Percentiles rank a stretch among this genome's conserved stretches.
These are phyloP conservation scores for Harringtonia lauricola DNA, from an alignment of 2,329 filamentous ascomycete species.

Conservation along the genomic window DNA sequence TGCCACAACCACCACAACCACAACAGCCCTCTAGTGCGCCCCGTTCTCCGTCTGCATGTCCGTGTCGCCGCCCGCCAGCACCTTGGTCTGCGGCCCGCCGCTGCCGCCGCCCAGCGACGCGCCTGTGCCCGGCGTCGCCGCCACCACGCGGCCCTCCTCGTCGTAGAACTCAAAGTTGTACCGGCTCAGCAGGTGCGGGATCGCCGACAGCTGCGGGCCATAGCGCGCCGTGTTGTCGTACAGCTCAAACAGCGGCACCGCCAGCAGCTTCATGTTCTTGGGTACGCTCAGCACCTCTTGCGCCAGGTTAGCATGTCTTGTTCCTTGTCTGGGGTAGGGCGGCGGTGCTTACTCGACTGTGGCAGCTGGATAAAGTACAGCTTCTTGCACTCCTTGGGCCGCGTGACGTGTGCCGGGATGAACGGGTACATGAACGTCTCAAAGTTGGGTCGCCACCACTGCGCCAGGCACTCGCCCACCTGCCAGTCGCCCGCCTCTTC, in stretches of 20 bases:
- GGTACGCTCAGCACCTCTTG: slow-evolving; percentile 89
- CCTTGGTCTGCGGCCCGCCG: slow-evolving; percentile 52
- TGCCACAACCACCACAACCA: no score
- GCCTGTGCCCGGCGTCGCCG: slow-evolving; percentile 65
- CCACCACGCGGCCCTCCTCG: slow-evolving; percentile 79
- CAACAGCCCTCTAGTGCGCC: slow-evolving; percentile 9
- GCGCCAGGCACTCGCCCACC: slow-evolving; percentile 85
- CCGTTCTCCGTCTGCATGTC: slow-evolving; percentile 43
- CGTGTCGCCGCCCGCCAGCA: slow-evolving; percentile 53
- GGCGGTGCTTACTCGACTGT: slow-evolving; percentile 58
- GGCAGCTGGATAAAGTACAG: slow-evolving; percentile 94
- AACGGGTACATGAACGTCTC: slow-evolving; percentile 99
- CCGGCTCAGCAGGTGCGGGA: slow-evolving; percentile 84
- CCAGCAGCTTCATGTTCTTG: slow-evolving; percentile 99
- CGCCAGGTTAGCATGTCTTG: neutral
- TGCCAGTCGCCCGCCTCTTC: slow-evolving; percentile 84
- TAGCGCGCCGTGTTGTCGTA: slow-evolving; percentile 96
- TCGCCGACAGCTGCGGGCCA: slow-evolving; percentile 89
- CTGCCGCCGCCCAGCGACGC: slow-evolving; percentile 30
- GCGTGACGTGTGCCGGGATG: slow-evolving; percentile 86
- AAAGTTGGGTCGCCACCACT: slow-evolving; percentile 99
- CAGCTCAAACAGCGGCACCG: slow-evolving; percentile 91
- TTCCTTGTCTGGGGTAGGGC: slow-evolving; percentile 10
- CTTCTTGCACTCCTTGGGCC: slow-evolving; percentile 99
- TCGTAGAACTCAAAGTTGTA: slow-evolving; percentile 99